Percentiles rank a stretch among this genome's conserved stretches.
phyloP scores from a whole-genome alignment of 768 basidiomycete species.

The Dioszegia crocea region DNA sequence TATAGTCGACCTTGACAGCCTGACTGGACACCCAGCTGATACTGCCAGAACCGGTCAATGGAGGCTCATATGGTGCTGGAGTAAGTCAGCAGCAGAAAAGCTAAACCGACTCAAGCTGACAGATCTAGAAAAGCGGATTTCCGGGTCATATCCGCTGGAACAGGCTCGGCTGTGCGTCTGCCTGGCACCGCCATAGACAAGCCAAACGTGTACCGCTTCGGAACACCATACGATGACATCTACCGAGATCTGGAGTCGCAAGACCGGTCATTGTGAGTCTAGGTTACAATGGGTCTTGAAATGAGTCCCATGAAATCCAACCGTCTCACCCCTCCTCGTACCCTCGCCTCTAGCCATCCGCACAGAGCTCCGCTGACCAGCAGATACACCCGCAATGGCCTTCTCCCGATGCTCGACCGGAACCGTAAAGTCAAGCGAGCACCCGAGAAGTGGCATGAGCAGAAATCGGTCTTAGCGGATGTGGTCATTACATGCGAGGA shows the following conservation, averaged over 20 bases:
- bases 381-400: constrained; percentile 89
- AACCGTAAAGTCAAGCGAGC: constrained; percentile 86
- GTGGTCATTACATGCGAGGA: constrained; percentile 99
- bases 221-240: constrained; percentile 93
- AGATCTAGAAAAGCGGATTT: constrained; percentile 77
- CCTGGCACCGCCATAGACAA: constrained; percentile 96
- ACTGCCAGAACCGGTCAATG: constrained; percentile 86
- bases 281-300: too few species aligned
- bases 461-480: constrained; percentile 71
- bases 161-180: constrained; percentile 91
- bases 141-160: constrained; percentile 88
- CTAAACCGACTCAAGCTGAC: neutral
- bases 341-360: too few species aligned
- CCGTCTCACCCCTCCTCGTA: too few species aligned
- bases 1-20: neutral
- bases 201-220: constrained; percentile 94
- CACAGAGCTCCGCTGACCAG: neutral
- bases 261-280: constrained; percentile 73
- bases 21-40: neutral
- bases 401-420: constrained; percentile 92
- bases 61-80: constrained; percentile 87
- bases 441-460: constrained; percentile 97
- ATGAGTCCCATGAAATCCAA: too few species aligned
- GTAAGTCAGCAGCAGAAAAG: constrained; percentile 56
- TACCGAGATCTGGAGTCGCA: constrained; percentile 82